Conservation (phyloP, 345 rosid species). For the Erysimum cheiranthoides region DNA sequence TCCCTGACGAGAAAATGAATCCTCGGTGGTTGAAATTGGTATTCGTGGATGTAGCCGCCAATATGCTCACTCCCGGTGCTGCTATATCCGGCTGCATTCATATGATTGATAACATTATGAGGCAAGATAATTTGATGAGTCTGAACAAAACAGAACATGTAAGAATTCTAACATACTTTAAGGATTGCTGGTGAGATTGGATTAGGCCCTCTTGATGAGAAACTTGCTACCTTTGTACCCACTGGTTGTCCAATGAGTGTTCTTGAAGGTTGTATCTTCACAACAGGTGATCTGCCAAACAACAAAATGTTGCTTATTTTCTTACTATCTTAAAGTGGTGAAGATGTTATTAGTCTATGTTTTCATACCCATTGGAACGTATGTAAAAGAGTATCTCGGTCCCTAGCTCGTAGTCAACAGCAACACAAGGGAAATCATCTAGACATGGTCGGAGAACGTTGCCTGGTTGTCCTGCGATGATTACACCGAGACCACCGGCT, state of each 20-base stretch:
- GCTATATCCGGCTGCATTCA: conserved; percentile 51
- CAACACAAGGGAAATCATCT: conserved; percentile 48
- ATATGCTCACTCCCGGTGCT: conserved; percentile 51
- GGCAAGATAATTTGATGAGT: conserved; percentile 3
- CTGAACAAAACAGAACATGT: background rate
- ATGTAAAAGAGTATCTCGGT: conserved; percentile 47
- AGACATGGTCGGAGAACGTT: conserved; percentile 32
- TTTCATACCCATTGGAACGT: conserved; percentile 46
- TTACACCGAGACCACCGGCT: conserved; percentile 47
- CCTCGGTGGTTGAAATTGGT: conserved; percentile 24
- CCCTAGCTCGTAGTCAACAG: conserved; percentile 48
- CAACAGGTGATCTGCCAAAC: conserved; percentile 13
- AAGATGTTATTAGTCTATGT: background rate
- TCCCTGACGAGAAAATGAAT: conserved; percentile 43
- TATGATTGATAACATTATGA: background rate
- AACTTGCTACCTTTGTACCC: conserved; percentile 32
- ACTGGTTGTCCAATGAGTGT: conserved; percentile 36
- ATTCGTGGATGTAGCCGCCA: conserved; percentile 47
- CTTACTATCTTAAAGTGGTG: background rate
- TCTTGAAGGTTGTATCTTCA: conserved; percentile 35
- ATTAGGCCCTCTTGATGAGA: conserved; percentile 40
- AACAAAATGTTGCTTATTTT: background rate
- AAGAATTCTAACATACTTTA: background rate
- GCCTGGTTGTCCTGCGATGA: conserved; percentile 42
- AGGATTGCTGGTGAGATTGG: conserved; percentile 28